A percentile compares a stretch with the other conserved stretches of the same genome.
These are phyloP conservation scores for Lachancea quebecensis DNA, from an alignment of 805 yeast species.

Conservation along the genomic window DNA sequence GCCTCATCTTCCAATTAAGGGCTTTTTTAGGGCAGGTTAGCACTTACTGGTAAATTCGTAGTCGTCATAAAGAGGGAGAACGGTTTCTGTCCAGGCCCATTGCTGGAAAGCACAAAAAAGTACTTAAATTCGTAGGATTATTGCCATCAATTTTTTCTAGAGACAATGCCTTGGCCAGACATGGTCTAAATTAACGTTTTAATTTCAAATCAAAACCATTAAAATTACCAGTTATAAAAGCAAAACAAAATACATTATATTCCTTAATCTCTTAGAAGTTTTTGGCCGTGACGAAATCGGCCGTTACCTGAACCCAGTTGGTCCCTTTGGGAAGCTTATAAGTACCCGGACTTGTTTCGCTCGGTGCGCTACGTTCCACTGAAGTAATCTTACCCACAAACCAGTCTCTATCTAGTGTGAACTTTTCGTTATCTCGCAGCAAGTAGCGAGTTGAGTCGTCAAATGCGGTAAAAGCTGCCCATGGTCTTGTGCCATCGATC, in stretches of 20 bases:
- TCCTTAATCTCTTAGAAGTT: conserved; percentile 1
- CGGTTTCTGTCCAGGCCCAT: too few relatives aligned
- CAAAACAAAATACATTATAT: not conserved
- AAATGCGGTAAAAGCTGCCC: conserved; percentile 89
- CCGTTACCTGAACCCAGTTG: conserved; percentile 58
- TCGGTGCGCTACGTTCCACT: conserved; percentile 50
- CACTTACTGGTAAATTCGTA: too few relatives aligned
- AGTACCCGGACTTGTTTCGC: conserved; percentile 48
- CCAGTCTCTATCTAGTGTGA: conserved; percentile 60
- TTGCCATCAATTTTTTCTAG: too few relatives aligned
- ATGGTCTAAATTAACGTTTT: not conserved
- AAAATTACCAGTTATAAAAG: not conserved
- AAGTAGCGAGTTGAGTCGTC: conserved; percentile 77
- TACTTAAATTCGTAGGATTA: too few relatives aligned
- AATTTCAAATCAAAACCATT: not conserved
- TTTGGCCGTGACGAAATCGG: conserved; percentile 24
- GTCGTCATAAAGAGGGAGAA: too few relatives aligned
- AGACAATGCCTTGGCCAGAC: not conserved
- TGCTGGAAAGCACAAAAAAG: too few relatives aligned
- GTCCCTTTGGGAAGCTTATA: conserved; percentile 56
- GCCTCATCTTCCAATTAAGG: too few relatives aligned
- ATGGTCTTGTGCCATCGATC: conserved; percentile 38
- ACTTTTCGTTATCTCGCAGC: conserved; percentile 40
- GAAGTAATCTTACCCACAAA: conserved; percentile 61
- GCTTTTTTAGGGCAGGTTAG: too few relatives aligned